Evolutionary conservation across 164 flowering plant genomes (phyloP).

Genomic region (Litsea cubeba): DNA sequence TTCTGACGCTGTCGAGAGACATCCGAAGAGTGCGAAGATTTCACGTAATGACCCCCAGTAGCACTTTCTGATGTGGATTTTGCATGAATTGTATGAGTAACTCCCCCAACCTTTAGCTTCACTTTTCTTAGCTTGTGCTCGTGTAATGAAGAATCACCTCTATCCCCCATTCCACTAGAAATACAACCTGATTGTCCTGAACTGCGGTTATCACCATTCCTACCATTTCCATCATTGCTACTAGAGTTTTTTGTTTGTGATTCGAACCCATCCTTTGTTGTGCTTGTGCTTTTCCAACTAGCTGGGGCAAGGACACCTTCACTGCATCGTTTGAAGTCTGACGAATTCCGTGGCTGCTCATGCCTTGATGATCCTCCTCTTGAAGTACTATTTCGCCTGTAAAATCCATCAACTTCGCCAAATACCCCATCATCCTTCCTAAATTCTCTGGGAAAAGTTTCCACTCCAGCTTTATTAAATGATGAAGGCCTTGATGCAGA

Average conservation of each 20-base stretch:
- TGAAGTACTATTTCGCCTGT: constrained; percentile 5
- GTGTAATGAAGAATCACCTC: constrained; percentile 9
- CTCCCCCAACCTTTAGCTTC: constrained; percentile 87
- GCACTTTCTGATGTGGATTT: constrained; percentile 31
- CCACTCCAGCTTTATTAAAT: constrained; percentile 26
- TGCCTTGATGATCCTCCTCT: constrained; percentile 6
- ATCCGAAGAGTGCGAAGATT: constrained; percentile 34
- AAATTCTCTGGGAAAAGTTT: constrained; percentile 18
- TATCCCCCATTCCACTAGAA: constrained; percentile 26
- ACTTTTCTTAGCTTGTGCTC: constrained; percentile 65
- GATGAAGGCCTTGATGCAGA: constrained; percentile 21
- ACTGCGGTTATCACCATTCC: constrained; percentile 16
- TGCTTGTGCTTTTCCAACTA: constrained; percentile 45
- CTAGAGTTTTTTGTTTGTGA: constrained; percentile 19
- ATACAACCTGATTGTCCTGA: constrained; percentile 10
- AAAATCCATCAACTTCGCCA: constrained; percentile 25
- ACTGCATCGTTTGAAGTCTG: constrained; percentile 35
- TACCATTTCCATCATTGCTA: constrained; percentile 11
- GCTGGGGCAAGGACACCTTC: constrained; percentile 67
- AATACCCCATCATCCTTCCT: constrained; percentile 23
- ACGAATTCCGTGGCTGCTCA: constrained; percentile 20
- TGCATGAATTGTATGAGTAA: constrained; percentile 65
- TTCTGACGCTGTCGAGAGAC: constrained; percentile 29
- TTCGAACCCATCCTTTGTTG: constrained; percentile 16
- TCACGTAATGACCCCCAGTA: constrained; percentile 29